Conservation (phyloP, 2,329 filamentous ascomycete species). For the Aureobasidium leucospermi region DNA sequence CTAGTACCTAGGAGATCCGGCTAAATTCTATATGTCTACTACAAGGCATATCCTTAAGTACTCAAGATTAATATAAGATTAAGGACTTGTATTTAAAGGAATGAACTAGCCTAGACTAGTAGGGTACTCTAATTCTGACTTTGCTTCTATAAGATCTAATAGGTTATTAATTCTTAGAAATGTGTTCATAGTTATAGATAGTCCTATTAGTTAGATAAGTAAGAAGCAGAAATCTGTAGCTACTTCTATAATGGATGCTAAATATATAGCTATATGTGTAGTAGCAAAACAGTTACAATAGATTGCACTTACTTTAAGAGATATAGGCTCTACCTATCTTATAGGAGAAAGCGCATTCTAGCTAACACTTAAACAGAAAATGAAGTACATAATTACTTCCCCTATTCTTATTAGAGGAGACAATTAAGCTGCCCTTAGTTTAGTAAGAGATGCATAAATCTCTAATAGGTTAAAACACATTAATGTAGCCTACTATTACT, state of each 20-base stretch:
- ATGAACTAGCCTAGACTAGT: not conserved
- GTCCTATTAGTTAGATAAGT: not conserved
- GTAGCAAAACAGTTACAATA: not conserved
- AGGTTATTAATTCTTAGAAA: not conserved
- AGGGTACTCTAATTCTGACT: not conserved
- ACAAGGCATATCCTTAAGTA: too few species aligned
- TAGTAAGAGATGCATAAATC: not conserved
- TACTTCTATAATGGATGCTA: not conserved
- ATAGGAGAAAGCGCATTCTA: not conserved
- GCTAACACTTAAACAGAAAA: not conserved
- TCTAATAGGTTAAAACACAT: not conserved
- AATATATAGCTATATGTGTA: not conserved
- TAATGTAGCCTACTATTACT: not conserved
- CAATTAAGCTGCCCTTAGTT: not conserved
- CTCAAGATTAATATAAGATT: not conserved
- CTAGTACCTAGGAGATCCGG: too few species aligned
- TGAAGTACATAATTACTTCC: not conserved
- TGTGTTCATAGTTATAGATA: not conserved
- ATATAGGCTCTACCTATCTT: not conserved
- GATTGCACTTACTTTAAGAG: not conserved
- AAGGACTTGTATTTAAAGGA: not conserved
- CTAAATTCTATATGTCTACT: too few species aligned
- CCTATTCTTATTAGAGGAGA: not conserved
- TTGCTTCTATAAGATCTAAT: not conserved
- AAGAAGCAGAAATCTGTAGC: not conserved